A percentile compares a stretch with the other conserved stretches of the same genome.
Conservation (phyloP, 1,284 basidiomycete species). For the Porodaedalea pini region DNA sequence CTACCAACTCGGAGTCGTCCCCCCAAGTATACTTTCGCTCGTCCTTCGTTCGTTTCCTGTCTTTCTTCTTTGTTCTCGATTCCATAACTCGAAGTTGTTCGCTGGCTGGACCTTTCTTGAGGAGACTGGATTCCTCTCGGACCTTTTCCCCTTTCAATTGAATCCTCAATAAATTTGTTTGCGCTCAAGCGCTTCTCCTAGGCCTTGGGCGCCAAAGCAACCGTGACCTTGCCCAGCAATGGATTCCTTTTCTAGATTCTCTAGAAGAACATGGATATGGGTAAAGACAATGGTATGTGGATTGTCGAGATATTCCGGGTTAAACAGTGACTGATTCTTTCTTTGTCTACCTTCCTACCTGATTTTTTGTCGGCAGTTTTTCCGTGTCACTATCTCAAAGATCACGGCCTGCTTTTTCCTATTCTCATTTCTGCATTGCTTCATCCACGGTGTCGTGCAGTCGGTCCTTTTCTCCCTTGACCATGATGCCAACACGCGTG, state of each 20-base stretch:
- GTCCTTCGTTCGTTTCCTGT: background rate
- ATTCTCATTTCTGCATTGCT: slow-evolving; percentile 32
- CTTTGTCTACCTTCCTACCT: background rate
- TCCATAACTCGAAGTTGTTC: background rate
- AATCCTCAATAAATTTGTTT: background rate
- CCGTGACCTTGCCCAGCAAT: background rate
- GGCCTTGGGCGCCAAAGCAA: background rate
- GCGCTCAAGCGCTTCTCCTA: background rate
- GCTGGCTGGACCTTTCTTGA: background rate
- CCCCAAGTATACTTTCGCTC: background rate
- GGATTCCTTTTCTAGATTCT: background rate
- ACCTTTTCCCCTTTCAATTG: background rate
- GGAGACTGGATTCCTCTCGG: background rate
- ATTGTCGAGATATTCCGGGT: no score
- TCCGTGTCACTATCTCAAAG: slow-evolving; percentile 34
- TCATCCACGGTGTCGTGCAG: slow-evolving; percentile 41
- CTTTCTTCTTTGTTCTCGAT: background rate
- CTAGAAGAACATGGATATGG: slow-evolving; percentile 17
- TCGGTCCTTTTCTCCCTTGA: slow-evolving; percentile 47
- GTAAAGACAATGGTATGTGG: slow-evolving; percentile 19
- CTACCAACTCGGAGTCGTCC: background rate
- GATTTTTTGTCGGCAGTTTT: slow-evolving; percentile 26
- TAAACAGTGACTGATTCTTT: background rate
- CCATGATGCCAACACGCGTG: slow-evolving; percentile 36
- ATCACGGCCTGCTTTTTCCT: slow-evolving; percentile 47